Base-by-base conservation (phyloP, 805 yeast genomes). In the Millerago galiae region DNA sequence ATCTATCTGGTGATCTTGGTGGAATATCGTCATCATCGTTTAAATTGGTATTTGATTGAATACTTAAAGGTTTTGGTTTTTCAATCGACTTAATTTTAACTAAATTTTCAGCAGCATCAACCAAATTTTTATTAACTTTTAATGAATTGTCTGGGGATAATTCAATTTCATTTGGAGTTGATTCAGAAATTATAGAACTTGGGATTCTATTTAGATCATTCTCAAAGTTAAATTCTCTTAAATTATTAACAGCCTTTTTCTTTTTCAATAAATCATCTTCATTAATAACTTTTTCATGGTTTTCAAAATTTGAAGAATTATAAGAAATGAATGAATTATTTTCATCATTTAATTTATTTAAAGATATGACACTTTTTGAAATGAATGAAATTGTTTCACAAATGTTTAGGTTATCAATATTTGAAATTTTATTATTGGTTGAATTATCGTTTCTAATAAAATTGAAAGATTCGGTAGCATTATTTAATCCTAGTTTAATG, bases 261-360 rank as follows among this genome's bases (percentile, higher is more conserved):
- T 79, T 80, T 43, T 57, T 63, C 42, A 68, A 53, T 15, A 9
- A 30, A 4, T 50, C 49, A 5, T 51, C 60, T 31, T 31, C 34
- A 16, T 39, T 45, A 10, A 29, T 26, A 17, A 32, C 16, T 8
- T 37, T 38, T 25, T 25, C 29, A 21, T 35, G n/a, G 14, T 12
- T 21, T 28, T 29, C 26, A 8, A 28, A 9, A 12, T 26, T 41
- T 25, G 72, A 74, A 1, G 84, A 78, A 54, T 79, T 83, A 47
- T 79, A 80, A 32, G 82, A 75, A 37, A 78, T 49, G 50, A 77
- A 79, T 1, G 84, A 79, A 45, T 67, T 48, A 24, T 30, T 43
- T 18, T 40, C 37, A 18, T 37, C 35, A 15, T 15, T 28, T 34
- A 41, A n/a, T 8, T 48, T 50, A 34, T 49, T 55, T 11, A 53